A percentile compares a stretch with the other conserved stretches of the same genome.
phyloP scores from a whole-genome alignment of 2,329 filamentous ascomycete species.

The Fusarium agapanthi region DNA sequence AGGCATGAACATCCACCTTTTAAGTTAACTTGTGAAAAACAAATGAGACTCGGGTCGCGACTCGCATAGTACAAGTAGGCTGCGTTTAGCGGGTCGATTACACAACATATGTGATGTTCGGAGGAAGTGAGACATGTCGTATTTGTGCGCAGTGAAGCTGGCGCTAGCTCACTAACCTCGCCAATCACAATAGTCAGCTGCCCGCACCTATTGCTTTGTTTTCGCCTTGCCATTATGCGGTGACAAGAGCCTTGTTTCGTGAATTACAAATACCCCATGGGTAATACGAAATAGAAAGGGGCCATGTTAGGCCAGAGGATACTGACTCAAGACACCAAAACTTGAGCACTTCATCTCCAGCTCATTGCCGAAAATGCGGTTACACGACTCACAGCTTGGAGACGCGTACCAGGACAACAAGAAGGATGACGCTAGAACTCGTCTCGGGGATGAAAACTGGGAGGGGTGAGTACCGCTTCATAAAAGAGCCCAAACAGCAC shows the following conservation, averaged over 20 bases:
- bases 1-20: accelerated
- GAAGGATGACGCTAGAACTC: accelerated
- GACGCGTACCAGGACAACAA: background rate
- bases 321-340: accelerated
- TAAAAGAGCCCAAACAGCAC: accelerated
- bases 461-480: accelerated
- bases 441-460: background rate
- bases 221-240: background rate
- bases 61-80: too few relatives aligned
- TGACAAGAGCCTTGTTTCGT: background rate
- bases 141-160: background rate
- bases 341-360: accelerated
- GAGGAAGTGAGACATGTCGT: background rate
- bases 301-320: accelerated
- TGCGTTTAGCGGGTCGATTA: background rate
- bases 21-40: background rate
- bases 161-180: background rate
- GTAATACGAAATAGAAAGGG: accelerated
- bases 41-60: background rate
- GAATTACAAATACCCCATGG: background rate
- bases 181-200: background rate
- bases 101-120: background rate
- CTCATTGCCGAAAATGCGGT: background rate
- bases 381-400: background rate
- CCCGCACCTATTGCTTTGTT: accelerated